Evolutionary conservation across 805 yeast genomes (phyloP), one percentile per base, ranked within the genome.

Genomic region (Naumovozyma dairenensis): DNA sequence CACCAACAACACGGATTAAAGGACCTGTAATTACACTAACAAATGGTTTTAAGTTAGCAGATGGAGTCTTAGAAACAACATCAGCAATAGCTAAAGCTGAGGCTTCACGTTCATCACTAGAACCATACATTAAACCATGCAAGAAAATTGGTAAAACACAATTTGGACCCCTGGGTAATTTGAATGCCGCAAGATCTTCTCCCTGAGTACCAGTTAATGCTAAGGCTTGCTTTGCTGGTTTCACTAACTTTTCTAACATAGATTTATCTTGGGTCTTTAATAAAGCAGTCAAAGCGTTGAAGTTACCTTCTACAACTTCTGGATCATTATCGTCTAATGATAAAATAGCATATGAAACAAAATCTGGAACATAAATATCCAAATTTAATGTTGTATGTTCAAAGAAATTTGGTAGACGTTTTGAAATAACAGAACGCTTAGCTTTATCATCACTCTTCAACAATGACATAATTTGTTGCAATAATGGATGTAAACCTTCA

Each of bases 1-100:
- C 99, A 52, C 99, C 14, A 53, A 89, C 83, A 36, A 89, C 94
- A 69, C 99, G 85, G 61, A 92, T 92, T 53, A 92, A 70, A 25
- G 98, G 98, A 62, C 99, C 99, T 18, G 96, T 87, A 43, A 93
- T 84, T 18, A 77, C 76, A 6, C 97, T 89, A 16, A 93, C 95
- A 60, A 78, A 83, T 21, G 95, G 83, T 57, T 77, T 82, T 59
- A 92, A 72, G 38, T 71, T 75, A 8, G 72, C 67, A n/a, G 92
- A 77, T 15, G 92, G 92, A 0, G 97, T 83, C 49, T 85, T 77
- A 30, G 78, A 80, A 29, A 87, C 81, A 38, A 92, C 63, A 50
- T 79, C 87, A 4, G 94, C 92, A 49, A 92, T 84, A 37, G 85
- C 96, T 51, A 79, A 62, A 0, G 98, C 97, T 20, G 96, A 73